phyloP scores from a whole-genome alignment of 139 green algal species.

The Asterochloris erici region DNA sequence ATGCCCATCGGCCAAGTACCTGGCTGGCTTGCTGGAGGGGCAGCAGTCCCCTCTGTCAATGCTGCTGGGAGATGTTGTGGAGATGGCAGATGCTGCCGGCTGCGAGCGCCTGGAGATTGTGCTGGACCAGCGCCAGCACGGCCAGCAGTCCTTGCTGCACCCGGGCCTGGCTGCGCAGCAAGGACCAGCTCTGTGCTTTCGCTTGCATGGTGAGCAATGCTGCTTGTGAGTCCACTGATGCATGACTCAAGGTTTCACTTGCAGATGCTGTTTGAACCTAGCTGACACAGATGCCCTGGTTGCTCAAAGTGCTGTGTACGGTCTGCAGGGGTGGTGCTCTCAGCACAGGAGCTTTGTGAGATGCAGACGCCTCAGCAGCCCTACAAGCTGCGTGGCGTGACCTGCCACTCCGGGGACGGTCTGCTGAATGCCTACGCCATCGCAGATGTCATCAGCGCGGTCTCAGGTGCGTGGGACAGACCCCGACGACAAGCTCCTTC shows the following conservation, averaged over 20 bases:
- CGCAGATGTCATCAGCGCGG: conserved; percentile 38
- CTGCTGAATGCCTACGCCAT: conserved; percentile 41
- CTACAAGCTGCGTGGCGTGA: conserved; percentile 16
- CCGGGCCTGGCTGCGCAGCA: conserved; percentile 55
- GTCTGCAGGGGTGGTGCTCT: too few species aligned
- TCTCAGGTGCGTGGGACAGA: conserved; percentile 20
- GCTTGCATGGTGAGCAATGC: conserved; percentile 29
- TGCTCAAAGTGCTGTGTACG: too few species aligned
- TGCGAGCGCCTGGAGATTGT: conserved; percentile 32
- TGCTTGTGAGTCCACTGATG: too few species aligned
- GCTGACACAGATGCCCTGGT: too few species aligned
- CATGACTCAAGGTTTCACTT: too few species aligned
- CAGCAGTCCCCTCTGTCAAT: too few species aligned
- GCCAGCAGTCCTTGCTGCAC: conserved; percentile 47
- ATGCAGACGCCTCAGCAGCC: neutral
- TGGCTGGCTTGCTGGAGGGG: too few species aligned
- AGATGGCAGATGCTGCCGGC: conserved; percentile 49
- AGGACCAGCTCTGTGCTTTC: conserved; percentile 61
- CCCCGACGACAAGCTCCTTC: too few species aligned
- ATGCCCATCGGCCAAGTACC: too few species aligned
- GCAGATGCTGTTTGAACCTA: too few species aligned
- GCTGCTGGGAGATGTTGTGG: conserved; percentile 47
- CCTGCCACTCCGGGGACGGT: conserved; percentile 35
- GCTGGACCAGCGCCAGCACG: conserved; percentile 47
- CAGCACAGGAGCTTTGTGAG: too few species aligned